Evolutionary conservation across 2,329 filamentous ascomycete genomes (phyloP).

Genomic region (Fusarium algeriense): DNA sequence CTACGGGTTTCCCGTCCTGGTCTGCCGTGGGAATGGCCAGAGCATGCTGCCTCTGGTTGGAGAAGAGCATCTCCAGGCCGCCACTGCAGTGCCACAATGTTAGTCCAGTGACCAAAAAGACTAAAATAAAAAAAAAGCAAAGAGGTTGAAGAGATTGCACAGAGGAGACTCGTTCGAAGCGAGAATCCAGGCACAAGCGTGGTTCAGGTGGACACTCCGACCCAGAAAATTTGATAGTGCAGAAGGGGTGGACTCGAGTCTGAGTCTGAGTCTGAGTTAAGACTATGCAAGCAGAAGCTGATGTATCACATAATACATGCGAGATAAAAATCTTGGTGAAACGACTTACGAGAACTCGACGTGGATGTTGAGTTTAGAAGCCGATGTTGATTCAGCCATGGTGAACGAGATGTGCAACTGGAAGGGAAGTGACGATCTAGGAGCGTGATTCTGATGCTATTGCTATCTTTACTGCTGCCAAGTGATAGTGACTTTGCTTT

Average conservation of each 20-base stretch:
- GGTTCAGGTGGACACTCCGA: constrained; percentile 25
- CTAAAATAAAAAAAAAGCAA: constrained; percentile 22
- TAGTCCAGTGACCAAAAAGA: constrained; percentile 31
- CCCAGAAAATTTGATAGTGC: constrained; percentile 8
- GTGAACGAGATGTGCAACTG: constrained; percentile 8
- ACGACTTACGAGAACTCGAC: constrained; percentile 75
- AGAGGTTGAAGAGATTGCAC: constrained; percentile 11
- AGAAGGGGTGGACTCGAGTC: constrained; percentile 12
- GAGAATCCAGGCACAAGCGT: constrained; percentile 37
- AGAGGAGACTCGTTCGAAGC: constrained; percentile 15
- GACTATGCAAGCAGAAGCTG: constrained; percentile 32
- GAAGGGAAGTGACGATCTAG: constrained; percentile 15
- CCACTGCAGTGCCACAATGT: constrained; percentile 67
- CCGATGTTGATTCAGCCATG: constrained; percentile 34
- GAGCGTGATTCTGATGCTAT: background rate
- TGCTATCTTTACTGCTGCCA: background rate
- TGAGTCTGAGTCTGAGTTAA: constrained; percentile 5
- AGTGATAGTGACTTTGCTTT: constrained; percentile 32
- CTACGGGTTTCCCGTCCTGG: constrained; percentile 70
- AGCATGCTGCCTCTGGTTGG: constrained; percentile 79
- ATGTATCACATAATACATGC: constrained; percentile 45
- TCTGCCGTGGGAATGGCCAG: constrained; percentile 75
- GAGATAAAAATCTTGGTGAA: constrained; percentile 26
- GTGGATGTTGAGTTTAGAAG: constrained; percentile 66
- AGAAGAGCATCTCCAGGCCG: constrained; percentile 94